Conservation (phyloP, 441 rosid genomes). For the Erodium moschatum region DNA sequence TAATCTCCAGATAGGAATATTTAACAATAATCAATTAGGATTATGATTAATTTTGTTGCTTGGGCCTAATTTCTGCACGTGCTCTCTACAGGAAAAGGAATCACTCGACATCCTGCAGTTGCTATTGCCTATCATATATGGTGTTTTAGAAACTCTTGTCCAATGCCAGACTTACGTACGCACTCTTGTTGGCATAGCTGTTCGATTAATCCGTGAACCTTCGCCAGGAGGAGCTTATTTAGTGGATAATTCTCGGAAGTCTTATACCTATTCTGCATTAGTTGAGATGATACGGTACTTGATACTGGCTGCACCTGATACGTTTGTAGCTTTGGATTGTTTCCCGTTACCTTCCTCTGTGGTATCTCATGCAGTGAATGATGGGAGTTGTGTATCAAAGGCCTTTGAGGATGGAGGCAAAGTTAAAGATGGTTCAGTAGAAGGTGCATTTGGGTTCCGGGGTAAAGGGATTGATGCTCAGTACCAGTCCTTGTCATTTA, state of each 20-base stretch:
- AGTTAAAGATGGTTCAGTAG: constrained; percentile 45
- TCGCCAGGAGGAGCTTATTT: constrained; percentile 91
- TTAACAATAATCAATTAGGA: background rate
- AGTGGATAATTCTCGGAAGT: constrained; percentile 92
- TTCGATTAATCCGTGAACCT: constrained; percentile 77
- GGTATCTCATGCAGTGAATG: constrained; percentile 59
- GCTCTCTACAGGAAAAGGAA: constrained; percentile 62
- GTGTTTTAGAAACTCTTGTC: constrained; percentile 74
- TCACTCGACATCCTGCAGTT: constrained; percentile 75
- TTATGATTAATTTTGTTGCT: constrained; percentile 16
- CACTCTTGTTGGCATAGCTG: constrained; percentile 58
- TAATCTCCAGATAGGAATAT: background rate
- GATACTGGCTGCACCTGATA: constrained; percentile 87
- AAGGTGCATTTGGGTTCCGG: constrained; percentile 43
- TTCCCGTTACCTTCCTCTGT: constrained; percentile 83
- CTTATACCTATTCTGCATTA: constrained; percentile 78
- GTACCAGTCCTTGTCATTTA: constrained; percentile 63
- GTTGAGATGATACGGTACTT: constrained; percentile 89
- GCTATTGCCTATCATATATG: constrained; percentile 84
- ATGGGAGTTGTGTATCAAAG: constrained; percentile 61
- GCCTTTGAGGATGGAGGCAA: constrained; percentile 60
- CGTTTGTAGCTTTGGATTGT: constrained; percentile 93
- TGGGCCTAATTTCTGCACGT: constrained; percentile 24
- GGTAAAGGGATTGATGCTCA: constrained; percentile 63
- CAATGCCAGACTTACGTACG: constrained; percentile 88